Conservation (phyloP, 306 rosid genomes). For the Trifolium pratense region DNA sequence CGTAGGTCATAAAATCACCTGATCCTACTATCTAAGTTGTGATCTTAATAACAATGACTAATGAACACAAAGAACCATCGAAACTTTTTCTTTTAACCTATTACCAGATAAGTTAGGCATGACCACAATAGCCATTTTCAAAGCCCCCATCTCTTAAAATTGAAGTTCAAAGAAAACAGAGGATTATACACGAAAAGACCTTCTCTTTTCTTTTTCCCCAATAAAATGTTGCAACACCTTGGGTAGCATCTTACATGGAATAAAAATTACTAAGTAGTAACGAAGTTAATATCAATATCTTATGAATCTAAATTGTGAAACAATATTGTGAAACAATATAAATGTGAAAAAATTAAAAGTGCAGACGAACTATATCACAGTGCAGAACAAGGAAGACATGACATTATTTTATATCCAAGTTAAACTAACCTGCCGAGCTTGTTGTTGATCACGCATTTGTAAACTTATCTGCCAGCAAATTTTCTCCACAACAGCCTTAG, state of each 20-base stretch:
- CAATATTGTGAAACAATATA: constrained; percentile 12
- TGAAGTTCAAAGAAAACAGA: constrained; percentile 19
- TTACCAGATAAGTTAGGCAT: constrained; percentile 16
- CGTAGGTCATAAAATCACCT: not conserved
- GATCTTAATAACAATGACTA: constrained; percentile 1
- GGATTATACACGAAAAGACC: not conserved
- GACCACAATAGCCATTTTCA: constrained; percentile 10
- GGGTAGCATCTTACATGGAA: constrained; percentile 9
- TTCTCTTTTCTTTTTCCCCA: constrained; percentile 2
- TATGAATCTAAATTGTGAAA: constrained; percentile 29
- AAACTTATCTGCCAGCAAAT: constrained; percentile 61
- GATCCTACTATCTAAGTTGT: not conserved
- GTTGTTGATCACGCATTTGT: constrained; percentile 73
- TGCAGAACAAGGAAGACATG: constrained; percentile 20
- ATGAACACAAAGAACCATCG: not conserved
- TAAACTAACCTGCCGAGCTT: constrained; percentile 80
- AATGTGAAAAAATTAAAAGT: constrained; percentile 11
- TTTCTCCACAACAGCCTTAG: constrained; percentile 66
- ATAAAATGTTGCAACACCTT: not conserved
- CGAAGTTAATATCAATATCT: constrained; percentile 24
- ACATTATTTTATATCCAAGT: constrained; percentile 30
- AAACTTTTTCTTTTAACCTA: constrained; percentile 29
- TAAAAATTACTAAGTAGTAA: constrained; percentile 7
- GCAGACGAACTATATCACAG: constrained; percentile 30
- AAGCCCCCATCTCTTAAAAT: constrained; percentile 22